Percentiles rank a stretch among this genome's conserved stretches.
phyloP scores from a whole-genome alignment of 2,329 filamentous ascomycete genomes.

The Monosporascus sp. region DNA sequence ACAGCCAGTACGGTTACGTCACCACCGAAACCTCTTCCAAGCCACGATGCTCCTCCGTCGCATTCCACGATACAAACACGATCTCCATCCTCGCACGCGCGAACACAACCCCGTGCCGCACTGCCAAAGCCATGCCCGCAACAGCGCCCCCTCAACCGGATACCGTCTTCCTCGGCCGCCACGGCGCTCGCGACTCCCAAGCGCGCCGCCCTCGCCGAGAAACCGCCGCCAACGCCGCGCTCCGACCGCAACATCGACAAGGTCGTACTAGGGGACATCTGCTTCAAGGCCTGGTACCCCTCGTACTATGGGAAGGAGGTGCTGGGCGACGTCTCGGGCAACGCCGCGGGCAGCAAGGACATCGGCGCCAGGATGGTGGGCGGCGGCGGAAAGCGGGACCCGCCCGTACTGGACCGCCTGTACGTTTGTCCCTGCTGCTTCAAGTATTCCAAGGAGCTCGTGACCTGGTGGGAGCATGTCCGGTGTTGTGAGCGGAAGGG shows the following conservation, averaged over 20 bases:
- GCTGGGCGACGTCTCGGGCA: constrained; percentile 42
- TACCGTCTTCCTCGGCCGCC: constrained; percentile 1
- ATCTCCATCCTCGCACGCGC: neutral
- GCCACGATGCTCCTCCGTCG: neutral
- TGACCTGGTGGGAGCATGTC: constrained; percentile 54
- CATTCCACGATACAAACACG: neutral
- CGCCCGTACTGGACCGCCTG: constrained; percentile 57
- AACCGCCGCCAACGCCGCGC: constrained; percentile 29
- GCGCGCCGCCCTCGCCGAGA: constrained; percentile 12
- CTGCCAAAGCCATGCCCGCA: neutral
- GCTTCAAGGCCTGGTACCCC: constrained; percentile 88
- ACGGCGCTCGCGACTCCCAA: constrained; percentile 24
- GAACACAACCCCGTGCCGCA: constrained; percentile 1
- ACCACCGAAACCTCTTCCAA: neutral
- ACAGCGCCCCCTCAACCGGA: neutral
- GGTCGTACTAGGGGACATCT: constrained; percentile 77
- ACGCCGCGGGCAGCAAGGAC: constrained; percentile 22
- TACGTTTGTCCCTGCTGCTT: constrained; percentile 94
- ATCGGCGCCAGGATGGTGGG: constrained; percentile 24
- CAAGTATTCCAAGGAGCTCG: constrained; percentile 70
- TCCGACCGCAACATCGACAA: constrained; percentile 76
- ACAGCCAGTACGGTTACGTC: neutral
- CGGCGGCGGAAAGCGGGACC: constrained; percentile 27
- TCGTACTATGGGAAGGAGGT: constrained; percentile 80
- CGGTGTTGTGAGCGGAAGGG: constrained; percentile 48